Base-by-base conservation (phyloP, 768 basidiomycete genomes). In the Strobilomyces confusus region DNA sequence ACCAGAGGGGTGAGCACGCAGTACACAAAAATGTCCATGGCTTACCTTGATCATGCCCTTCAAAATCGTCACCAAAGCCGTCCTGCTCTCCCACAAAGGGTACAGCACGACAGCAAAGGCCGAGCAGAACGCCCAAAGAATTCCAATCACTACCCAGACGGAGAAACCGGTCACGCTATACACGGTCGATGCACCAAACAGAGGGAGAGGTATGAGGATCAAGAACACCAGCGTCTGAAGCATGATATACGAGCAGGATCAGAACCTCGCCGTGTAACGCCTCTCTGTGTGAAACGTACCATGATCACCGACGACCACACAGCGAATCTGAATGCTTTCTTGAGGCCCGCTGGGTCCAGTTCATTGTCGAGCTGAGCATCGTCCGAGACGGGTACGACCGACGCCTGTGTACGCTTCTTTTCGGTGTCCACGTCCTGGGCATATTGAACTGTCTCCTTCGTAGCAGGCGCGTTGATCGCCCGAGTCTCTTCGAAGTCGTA, bases 51-150 rank as follows among this genome's bases (percentile, higher is more conserved):
- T 58, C 38, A 92, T 71, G 8, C 91, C 89, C 44, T 65, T 68
- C 23, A 56, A 32, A 45, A 95, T 89, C 66, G 80, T 70, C 7
- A 14, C 33, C 43, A 98, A 63, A 0, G 88, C 90, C 5, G 57
- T 73, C 38, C 90, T 75, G 49, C 88, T 91, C 75, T 98, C 94
- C 72, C 78, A 95, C 5, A 95, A 72, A 19, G 94, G 94, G 62
- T 92, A 92, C 14, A 95, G 22, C 19, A 95, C 90, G 40, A 92
- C 89, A 8, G 81, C 73, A 55, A 86, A 77, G 4, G 83, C 75
- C 1, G 90, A 92, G 47, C 77, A 73, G 70, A 95, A 94, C 20
- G 86, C 75, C 93, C 93, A 97, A 33, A 86, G 73, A 54, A 97
- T 85, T 2, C 89, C 87, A 51, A 95, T 73, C 40, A 80, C 71